Conservation (phyloP, 202 grass and related monocot genomes). For the Zizania palustris region DNA sequence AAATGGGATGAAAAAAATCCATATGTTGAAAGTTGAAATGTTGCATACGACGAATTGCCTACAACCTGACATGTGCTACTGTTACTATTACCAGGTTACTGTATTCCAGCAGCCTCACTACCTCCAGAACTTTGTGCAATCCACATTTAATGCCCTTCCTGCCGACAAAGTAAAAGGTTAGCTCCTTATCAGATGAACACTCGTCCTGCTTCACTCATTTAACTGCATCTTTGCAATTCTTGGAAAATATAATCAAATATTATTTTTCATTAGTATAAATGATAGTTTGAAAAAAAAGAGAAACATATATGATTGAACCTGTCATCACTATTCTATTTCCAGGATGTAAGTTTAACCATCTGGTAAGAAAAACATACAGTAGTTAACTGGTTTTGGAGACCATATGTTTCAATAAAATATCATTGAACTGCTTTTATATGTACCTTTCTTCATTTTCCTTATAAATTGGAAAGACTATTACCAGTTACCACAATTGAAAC, state of each 20-base stretch:
- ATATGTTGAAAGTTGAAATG: neutral
- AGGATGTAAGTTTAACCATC: neutral
- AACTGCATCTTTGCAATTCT: constrained; percentile 11
- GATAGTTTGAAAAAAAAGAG: neutral
- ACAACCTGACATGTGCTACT: neutral
- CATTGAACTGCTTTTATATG: constrained; percentile 5
- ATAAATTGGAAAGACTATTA: constrained; percentile 29
- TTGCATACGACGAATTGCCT: neutral
- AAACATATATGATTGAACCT: neutral
- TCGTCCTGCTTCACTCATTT: constrained; percentile 16
- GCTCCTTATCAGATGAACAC: constrained; percentile 37
- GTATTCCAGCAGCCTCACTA: constrained; percentile 95
- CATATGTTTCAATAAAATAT: constrained; percentile 11
- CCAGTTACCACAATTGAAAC: neutral
- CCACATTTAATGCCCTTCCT: constrained; percentile 93
- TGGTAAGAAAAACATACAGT: constrained; percentile 1
- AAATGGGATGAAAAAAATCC: neutral
- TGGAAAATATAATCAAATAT: constrained; percentile 22
- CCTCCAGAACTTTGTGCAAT: constrained; percentile 93
- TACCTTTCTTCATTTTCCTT: constrained; percentile 2
- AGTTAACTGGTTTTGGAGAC: neutral
- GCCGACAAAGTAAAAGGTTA: constrained; percentile 82
- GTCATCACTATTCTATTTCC: constrained; percentile 12
- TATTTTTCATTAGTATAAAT: neutral
- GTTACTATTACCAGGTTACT: constrained; percentile 70